A percentile compares a stretch with the other conserved stretches of the same genome.
phyloP scores from a whole-genome alignment of 129 eudicot species.

The Flaveria trinervia region DNA sequence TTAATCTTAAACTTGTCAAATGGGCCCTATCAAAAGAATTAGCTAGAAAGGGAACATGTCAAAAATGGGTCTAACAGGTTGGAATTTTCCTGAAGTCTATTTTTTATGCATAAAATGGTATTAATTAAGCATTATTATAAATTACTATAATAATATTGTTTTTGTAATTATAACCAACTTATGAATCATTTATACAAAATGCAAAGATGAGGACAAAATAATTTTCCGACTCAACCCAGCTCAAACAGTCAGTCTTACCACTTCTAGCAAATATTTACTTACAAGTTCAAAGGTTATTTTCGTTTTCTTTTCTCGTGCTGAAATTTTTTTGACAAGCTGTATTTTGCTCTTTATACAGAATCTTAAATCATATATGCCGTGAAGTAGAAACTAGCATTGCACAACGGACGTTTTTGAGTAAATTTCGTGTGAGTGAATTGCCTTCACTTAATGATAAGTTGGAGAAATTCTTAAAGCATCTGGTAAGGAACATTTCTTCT shows the following conservation, averaged over 20 bases:
- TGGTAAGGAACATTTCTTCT: slow-evolving; percentile 50
- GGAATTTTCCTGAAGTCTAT: slow-evolving; percentile 8
- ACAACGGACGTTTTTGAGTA: slow-evolving; percentile 49
- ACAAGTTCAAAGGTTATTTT: slow-evolving; percentile 10
- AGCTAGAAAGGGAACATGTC: not conserved
- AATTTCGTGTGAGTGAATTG: slow-evolving; percentile 73
- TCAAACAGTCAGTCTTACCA: not conserved
- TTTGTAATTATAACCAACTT: not conserved
- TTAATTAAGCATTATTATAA: not conserved
- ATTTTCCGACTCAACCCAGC: not conserved
- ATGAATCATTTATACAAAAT: not conserved
- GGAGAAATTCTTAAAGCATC: slow-evolving; percentile 68
- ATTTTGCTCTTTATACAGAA: slow-evolving; percentile 44
- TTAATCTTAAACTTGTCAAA: not conserved
- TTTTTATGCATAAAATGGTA: not conserved
- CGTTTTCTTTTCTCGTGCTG: not conserved
- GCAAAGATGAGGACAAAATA: not conserved
- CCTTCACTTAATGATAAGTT: slow-evolving; percentile 82
- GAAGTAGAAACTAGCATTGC: slow-evolving; percentile 74
- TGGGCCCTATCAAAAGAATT: not conserved
- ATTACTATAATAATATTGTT: not conserved
- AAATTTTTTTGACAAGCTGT: not conserved
- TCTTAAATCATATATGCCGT: slow-evolving; percentile 51
- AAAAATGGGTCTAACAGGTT: not conserved
- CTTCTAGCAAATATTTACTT: slow-evolving; percentile 16